Evolutionary conservation across 768 basidiomycete species (phyloP), one percentile per base, ranked within the genome.

Genomic region (Pholiota molesta): DNA sequence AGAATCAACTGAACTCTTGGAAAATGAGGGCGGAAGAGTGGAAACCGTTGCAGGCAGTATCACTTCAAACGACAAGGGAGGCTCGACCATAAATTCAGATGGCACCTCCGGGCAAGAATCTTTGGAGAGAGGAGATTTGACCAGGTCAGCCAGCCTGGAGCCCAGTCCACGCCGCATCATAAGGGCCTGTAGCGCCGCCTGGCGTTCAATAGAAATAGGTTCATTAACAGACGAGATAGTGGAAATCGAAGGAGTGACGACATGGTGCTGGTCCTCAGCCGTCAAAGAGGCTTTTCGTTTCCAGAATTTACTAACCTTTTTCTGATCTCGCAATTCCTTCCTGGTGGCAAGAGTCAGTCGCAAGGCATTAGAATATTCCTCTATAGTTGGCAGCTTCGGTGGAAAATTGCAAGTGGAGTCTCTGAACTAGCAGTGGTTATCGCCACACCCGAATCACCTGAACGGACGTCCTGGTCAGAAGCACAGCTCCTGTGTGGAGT

Each of bases 291-390:
- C 45, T 49, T 77, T 67, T n/a, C 72, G 76, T 69, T 82, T 85
- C 80, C 79, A 84, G 45, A 80, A 83, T 52, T 79, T 81, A 62
- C 75, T 68, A 35, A 71, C 68, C 58, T 82, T 83, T 70, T 72
- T 81, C 57, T 74, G 74, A 44, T 78, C 73, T 39, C 74, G 77
- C 52, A 83, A 78, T 55, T 82, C 78, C 59, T 74, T 77, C 53
- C 83, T 77, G 52, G 76, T 70, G 31, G 77, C 75, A 49, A 83
- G 72, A 28, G 81, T 80, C 70, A 82, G 64, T 54, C 78, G 75
- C 55, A 84, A 73, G n/a, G 83, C 79, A n/a, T 81, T 77, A 59
- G 75, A 73, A 63, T 84, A 83, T 57, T 81, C 79, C 29, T 80
- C 78, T 39, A 72, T 68, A 40, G 76, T 80, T 31, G 77, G 75